Conservation (phyloP, 495 filamentous ascomycete genomes). For the Talaromyces trachyspermus region DNA sequence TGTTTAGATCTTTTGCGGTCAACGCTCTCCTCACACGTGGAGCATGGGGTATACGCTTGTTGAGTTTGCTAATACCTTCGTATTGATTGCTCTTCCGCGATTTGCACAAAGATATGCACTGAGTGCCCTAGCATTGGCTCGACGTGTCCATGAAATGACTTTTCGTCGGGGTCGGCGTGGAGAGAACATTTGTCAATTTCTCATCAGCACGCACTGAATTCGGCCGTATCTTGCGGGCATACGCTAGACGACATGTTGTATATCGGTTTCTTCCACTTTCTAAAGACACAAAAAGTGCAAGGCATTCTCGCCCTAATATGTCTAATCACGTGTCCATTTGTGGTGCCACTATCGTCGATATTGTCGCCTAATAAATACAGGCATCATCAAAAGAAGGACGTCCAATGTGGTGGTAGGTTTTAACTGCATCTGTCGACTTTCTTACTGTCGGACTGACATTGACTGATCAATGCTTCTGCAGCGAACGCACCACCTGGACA, state of each 20-base stretch:
- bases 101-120: too few species aligned
- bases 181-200: too few species aligned
- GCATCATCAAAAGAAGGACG: not conserved
- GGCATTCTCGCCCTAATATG: slow-evolving; percentile 7
- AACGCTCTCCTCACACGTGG: not conserved
- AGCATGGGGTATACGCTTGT: not conserved
- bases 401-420: slow-evolving; percentile 10
- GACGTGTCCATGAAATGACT: too few species aligned
- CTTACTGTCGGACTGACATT: not conserved
- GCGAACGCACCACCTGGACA: slow-evolving; percentile 6
- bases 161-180: too few species aligned
- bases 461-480: not conserved
- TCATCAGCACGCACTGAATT: too few species aligned
- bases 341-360: slow-evolving; percentile 5
- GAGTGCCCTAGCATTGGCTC: too few species aligned
- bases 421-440: not conserved
- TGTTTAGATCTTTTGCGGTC: not conserved
- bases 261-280: slow-evolving; percentile 2
- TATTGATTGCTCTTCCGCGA: too few species aligned
- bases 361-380: not conserved
- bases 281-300: slow-evolving; percentile 6
- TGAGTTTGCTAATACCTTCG: too few species aligned
- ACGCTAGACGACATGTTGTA: slow-evolving; percentile 3
- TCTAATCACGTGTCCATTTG: slow-evolving; percentile 5
- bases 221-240: too few species aligned